Base-by-base conservation (phyloP, 352 stramenopile genomes). In the Globisporangium ultimum region DNA sequence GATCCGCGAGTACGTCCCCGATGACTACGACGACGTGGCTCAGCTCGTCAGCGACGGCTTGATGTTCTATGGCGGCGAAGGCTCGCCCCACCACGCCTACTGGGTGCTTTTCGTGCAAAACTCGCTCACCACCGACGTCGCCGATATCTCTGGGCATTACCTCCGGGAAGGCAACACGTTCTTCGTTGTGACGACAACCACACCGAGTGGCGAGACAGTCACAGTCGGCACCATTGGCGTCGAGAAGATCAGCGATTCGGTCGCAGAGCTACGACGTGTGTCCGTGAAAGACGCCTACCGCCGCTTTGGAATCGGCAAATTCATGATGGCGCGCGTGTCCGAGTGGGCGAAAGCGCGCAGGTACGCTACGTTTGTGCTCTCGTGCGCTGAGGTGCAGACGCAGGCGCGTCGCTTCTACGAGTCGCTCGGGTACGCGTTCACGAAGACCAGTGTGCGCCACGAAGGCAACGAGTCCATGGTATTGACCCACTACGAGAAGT, bases 371-470 rank as follows among this genome's bases (percentile, higher is more conserved):
- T 24, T 73, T n/a, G 34, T 59, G 8, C 56, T 74, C 22, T 57
- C 41, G 32, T 58, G 20, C 14, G 40, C 48, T 1, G 47, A 48
- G 43, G 18, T 50, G 14, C 60, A 46, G 20, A 13, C 28, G 1
- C 17, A 12, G 38, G 54, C 45, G 47, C 38, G 47, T 41, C 58
- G 32, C 34, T 67, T 72, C 14, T 72, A 70, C 56, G n/a, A 54
- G 20, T 56, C 57, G 40, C 56, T 63, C 14, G 56, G 61, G 2
- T 72, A 66, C 61, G 21, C 42, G 22, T 8, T 58, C 28, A 11
- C 17, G 15, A 24, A 51, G 53, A 56, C 42, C 43, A 21, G 48
- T 9, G 48, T 40, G 3, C 61, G 18, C 45, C 20, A 8, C n/a
- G 10, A 28, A 20, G 14, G 20, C 20, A 17, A 55, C 17, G 17